Evolutionary conservation across 768 basidiomycete genomes (phyloP).

Genomic region (Serendipita sp.): DNA sequence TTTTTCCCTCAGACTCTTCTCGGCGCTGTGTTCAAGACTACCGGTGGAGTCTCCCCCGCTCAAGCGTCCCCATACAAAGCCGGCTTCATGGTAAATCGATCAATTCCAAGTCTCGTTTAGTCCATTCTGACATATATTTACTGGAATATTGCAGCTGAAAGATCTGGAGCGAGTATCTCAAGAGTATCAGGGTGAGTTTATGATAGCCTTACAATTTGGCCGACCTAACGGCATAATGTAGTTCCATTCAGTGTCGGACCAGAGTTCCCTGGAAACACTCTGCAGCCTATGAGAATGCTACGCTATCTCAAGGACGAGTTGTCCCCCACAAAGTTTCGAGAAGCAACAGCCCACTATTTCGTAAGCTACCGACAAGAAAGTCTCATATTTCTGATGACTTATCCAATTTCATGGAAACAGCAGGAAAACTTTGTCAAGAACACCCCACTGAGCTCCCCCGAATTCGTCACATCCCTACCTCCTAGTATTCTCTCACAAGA

Average conservation of each 20-base stretch:
- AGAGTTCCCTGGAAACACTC: not conserved
- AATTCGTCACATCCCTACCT: not conserved
- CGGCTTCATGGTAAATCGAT: not conserved
- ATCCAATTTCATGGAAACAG: not conserved
- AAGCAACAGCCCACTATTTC: not conserved
- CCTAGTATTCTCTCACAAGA: not conserved
- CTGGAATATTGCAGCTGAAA: not conserved
- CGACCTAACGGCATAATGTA: not conserved
- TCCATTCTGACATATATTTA: too few relatives aligned
- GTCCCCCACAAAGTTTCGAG: not conserved
- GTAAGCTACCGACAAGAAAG: not conserved
- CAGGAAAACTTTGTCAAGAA: conserved; percentile 1
- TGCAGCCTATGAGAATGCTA: not conserved
- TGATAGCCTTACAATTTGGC: not conserved
- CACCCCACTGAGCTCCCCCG: not conserved
- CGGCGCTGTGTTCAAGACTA: not conserved
- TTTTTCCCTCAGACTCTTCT: not conserved
- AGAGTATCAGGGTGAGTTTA: not conserved
- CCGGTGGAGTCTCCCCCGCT: not conserved
- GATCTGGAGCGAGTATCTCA: not conserved
- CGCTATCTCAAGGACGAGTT: not conserved
- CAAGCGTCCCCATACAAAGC: not conserved
- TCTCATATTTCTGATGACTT: not conserved
- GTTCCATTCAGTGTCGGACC: not conserved
- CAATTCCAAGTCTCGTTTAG: too few relatives aligned